Percentiles rank a stretch among this genome's conserved stretches.
These are phyloP conservation scores for Cynanchum wilfordii DNA, from an alignment of 257 asterid species.

Conservation along the genomic window DNA sequence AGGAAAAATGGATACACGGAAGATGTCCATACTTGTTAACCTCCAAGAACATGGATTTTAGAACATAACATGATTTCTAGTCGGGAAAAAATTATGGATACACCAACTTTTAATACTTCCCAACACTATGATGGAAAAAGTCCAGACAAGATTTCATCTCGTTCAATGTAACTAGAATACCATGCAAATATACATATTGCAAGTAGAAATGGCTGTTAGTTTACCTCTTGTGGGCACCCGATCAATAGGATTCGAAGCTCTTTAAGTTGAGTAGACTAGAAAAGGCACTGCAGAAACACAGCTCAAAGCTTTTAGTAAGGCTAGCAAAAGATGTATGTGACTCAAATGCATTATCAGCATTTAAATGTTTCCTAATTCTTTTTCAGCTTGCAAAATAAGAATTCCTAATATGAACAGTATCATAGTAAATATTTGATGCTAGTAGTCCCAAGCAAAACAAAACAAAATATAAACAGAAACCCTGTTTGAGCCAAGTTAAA, in stretches of 20 bases:
- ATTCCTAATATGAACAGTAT: neutral
- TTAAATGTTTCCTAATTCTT: neutral
- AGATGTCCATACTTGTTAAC: too few relatives aligned
- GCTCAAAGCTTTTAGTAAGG: slow-evolving; percentile 10
- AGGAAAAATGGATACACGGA: neutral
- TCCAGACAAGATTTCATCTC: too few relatives aligned
- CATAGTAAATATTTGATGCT: neutral
- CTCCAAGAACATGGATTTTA: neutral
- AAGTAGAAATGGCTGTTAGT: neutral
- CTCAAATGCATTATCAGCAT: neutral
- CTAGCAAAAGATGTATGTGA: neutral
- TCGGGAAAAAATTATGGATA: too few relatives aligned
- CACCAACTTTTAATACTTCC: too few relatives aligned
- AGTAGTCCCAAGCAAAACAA: too few relatives aligned
- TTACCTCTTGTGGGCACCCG: slow-evolving; percentile 20
- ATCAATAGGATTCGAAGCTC: slow-evolving; percentile 4
- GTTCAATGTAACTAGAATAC: too few relatives aligned
- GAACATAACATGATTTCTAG: too few relatives aligned
- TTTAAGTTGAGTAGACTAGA: slow-evolving; percentile 29
- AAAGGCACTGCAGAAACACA: slow-evolving; percentile 36
- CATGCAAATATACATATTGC: neutral
- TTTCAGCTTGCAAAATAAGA: neutral
- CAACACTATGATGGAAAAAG: too few relatives aligned
- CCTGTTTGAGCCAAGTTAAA: neutral
- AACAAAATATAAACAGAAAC: too few relatives aligned